Conservation (phyloP, 257 asterid genomes). For the Anisodus acutangulus region DNA sequence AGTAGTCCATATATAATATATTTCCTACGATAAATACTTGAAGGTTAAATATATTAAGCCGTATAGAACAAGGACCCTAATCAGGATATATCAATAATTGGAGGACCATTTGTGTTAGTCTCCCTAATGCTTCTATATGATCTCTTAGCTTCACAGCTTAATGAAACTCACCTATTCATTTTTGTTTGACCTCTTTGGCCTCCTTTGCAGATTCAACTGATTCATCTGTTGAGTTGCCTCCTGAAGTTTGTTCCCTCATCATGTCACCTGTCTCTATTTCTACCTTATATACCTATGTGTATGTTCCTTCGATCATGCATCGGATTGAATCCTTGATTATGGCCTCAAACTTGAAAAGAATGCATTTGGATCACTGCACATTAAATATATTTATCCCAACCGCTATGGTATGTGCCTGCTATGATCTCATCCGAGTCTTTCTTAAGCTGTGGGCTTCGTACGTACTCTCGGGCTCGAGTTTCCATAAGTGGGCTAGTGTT, state of each 20-base stretch:
- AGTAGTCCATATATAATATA: no score
- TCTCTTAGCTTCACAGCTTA: neutral
- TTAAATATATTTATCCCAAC: slow-evolving; percentile 58
- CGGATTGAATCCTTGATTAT: slow-evolving; percentile 75
- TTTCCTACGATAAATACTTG: no score
- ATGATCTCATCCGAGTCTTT: neutral
- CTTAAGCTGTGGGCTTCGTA: neutral
- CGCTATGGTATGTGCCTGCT: slow-evolving; percentile 45
- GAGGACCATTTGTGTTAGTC: no score
- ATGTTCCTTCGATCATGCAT: slow-evolving; percentile 76
- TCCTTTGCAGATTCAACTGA: slow-evolving; percentile 52
- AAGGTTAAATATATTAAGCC: no score
- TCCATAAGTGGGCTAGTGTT: neutral
- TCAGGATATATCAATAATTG: no score
- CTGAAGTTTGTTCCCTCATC: slow-evolving; percentile 68
- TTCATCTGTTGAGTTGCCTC: slow-evolving; percentile 68
- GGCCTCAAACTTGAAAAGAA: slow-evolving; percentile 64
- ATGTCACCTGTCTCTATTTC: slow-evolving; percentile 68
- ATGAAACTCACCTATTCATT: neutral
- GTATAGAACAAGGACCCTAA: no score
- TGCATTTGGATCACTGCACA: slow-evolving; percentile 50
- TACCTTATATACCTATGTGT: slow-evolving; percentile 63
- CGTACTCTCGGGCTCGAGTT: neutral
- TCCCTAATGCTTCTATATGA: neutral
- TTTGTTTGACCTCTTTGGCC: slow-evolving; percentile 21